Base-by-base conservation (phyloP, 768 basidiomycete species). In the Russula vinacea region DNA sequence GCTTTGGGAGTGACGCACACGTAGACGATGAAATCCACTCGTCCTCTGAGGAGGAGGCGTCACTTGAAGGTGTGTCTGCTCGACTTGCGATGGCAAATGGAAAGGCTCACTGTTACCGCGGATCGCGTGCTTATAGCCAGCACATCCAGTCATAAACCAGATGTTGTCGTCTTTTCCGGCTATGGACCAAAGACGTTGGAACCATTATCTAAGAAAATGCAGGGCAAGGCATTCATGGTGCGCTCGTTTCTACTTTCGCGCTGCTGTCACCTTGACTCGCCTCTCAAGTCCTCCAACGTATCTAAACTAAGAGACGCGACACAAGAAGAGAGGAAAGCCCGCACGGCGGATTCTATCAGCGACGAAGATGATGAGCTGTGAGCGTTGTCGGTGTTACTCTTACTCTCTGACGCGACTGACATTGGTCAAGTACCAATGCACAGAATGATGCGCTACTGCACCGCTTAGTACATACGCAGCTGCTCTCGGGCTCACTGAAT, bases 391-490 rank as follows among this genome's bases (percentile, higher is more conserved):
- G 24, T 52, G 40, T 62, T 58, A 55, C 42, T 22, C 33, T 49
- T 29, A 40, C 29, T 35, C 14, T 26, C 14, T 32, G 44, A 35
- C 47, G 32, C 17, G 11, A 32, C 67, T 47, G 60, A 52, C 29
- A 45, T 61, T 51, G n/a, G 13, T n/a, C 19, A n/a, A 94, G 92
- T 55, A 83, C 87, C 22, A 89, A 90, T 72, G 75, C 78, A 11
- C 85, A 89, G 67, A 93, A 94, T 58, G 92, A 94, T 71, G 86
- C 85, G 0, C 73, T 88, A 29, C 80, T 94, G 16, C 90, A 92
- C 72, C 86, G 84, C 57, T 78, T 94, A 6, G 81, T 94, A 17
- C 92, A 94, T 72, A 92, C 91, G 0, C 81, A 87, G 67, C 76
- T 94, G 5, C 77, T 94, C 7, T 88, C 92, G 10, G 90, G 88